Evolutionary conservation across 2,329 filamentous ascomycete species (phyloP).

Genomic region (Pleurostoma richardsiae): DNA sequence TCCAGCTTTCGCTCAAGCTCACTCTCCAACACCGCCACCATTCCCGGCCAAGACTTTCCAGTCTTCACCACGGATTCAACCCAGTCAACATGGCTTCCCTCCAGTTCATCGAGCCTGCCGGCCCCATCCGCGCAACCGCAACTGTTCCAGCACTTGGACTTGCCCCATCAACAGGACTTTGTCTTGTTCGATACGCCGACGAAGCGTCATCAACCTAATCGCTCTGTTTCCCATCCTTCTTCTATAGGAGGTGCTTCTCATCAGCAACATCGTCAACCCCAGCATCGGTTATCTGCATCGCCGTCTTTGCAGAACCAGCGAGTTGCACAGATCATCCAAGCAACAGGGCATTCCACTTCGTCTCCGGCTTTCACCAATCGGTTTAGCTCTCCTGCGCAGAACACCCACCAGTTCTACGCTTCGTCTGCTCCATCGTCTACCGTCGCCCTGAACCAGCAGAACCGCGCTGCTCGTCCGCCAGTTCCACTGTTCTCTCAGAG

Average conservation of each 20-base stretch:
- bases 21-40: conserved; percentile 50
- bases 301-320: conserved; percentile 51
- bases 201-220: conserved; percentile 37
- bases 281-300: conserved; percentile 15
- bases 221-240: conserved; percentile 30
- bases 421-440: conserved; percentile 60
- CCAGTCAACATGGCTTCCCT: conserved; percentile 75
- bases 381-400: conserved; percentile 40
- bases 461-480: conserved; percentile 54
- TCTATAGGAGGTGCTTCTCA: conserved; percentile 37
- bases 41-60: conserved; percentile 60
- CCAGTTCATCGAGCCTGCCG: conserved; percentile 59
- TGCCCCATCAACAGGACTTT: conserved; percentile 65
- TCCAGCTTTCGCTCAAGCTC: conserved; percentile 53
- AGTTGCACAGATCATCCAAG: conserved; percentile 54
- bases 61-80: conserved; percentile 79
- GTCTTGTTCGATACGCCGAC: conserved; percentile 63
- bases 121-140: conserved; percentile 54
- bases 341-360: conserved; percentile 48
- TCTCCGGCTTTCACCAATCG: conserved; percentile 51
- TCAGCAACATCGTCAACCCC: conserved; percentile 29
- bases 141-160: conserved; percentile 36
- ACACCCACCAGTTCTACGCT: conserved; percentile 57
- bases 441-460: conserved; percentile 50
- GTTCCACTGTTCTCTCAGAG: conserved; percentile 67